Evolutionary conservation across 306 rosid genomes (phyloP).

Genomic region (Potentilla sterilis): DNA sequence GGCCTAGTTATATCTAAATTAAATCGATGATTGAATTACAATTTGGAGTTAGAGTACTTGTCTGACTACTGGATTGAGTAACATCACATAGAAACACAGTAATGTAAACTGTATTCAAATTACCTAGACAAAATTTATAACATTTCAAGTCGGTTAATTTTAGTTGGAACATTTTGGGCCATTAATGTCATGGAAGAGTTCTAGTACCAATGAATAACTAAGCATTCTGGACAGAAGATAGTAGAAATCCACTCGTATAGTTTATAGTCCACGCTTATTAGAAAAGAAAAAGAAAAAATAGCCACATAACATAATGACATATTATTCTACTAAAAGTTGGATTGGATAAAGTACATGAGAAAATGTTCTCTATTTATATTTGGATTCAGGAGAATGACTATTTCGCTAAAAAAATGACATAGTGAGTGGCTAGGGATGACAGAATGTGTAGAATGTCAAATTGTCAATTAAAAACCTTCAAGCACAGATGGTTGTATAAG

Average conservation of each 20-base stretch:
- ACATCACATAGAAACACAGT: slow-evolving; percentile 2
- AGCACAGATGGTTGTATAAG: background rate
- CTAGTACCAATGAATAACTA: background rate
- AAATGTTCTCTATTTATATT: background rate
- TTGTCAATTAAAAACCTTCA: background rate
- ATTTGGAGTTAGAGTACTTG: background rate
- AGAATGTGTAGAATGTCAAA: background rate
- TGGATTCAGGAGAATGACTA: background rate
- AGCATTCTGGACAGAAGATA: background rate
- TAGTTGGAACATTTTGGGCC: background rate
- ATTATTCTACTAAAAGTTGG: background rate
- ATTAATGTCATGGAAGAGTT: background rate
- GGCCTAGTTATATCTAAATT: background rate
- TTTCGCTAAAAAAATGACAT: background rate
- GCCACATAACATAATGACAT: too few relatives aligned
- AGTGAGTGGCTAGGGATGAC: background rate
- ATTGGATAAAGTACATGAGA: background rate
- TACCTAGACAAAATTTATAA: background rate
- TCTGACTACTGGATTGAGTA: too few relatives aligned
- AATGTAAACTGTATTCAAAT: background rate
- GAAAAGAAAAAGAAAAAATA: background rate
- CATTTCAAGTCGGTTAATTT: background rate
- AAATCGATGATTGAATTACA: background rate
- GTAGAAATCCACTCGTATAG: background rate
- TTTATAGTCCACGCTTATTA: background rate